phyloP scores from a whole-genome alignment of 371 early-diverging fungal species.

The Mortierella sp. region DNA sequence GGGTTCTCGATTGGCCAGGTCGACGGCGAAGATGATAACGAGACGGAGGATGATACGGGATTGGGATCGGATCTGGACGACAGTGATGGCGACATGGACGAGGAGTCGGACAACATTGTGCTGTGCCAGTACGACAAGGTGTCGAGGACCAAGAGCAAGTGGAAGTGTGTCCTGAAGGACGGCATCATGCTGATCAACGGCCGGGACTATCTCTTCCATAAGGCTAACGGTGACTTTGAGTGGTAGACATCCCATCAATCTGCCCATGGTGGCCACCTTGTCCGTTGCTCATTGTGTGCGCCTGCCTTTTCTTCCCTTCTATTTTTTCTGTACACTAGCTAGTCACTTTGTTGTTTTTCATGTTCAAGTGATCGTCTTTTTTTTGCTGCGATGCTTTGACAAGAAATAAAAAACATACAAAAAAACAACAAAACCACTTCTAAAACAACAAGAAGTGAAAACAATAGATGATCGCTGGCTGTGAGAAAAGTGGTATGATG shows the following conservation, averaged over 20 bases:
- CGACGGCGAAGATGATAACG: constrained; percentile 66
- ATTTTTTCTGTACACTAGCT: background rate
- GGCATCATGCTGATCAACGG: constrained; percentile 96
- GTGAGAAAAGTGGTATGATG: background rate
- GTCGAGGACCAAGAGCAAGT: constrained; percentile 95
- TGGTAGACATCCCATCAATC: constrained; percentile 69
- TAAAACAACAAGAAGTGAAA: background rate
- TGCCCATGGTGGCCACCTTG: background rate
- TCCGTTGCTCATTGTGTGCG: background rate
- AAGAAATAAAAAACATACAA: background rate
- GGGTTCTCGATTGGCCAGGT: constrained; percentile 60
- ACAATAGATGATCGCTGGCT: background rate
- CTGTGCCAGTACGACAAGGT: constrained; percentile 97
- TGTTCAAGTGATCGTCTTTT: too few relatives aligned
- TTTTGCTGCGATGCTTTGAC: background rate
- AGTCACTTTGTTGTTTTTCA: background rate
- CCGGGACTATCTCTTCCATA: constrained; percentile 93
- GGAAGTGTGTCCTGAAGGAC: constrained; percentile 96
- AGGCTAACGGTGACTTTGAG: constrained; percentile 95
- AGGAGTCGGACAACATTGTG: constrained; percentile 88
- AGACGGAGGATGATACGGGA: constrained; percentile 51
- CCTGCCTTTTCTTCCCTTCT: background rate
- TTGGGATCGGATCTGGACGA: constrained; percentile 63
- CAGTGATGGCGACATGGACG: constrained; percentile 78
- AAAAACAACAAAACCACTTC: background rate